Evolutionary conservation across 108 stramenopile genomes (phyloP).

Genomic region (Nannochloropsis salina): DNA sequence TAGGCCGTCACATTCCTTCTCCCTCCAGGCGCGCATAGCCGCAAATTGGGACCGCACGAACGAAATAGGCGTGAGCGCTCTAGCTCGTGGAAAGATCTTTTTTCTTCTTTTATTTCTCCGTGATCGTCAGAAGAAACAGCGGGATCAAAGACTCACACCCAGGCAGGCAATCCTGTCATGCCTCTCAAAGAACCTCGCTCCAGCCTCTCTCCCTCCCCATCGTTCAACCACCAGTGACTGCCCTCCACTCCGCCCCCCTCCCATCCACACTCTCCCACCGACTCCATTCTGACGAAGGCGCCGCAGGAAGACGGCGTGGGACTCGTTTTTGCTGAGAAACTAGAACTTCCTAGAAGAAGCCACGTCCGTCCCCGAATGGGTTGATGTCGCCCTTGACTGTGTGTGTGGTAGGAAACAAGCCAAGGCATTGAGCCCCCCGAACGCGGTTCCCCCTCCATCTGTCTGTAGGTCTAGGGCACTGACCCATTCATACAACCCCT

Average conservation of each 20-base stretch:
- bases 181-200: too few species aligned
- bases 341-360: slow-evolving; percentile 21
- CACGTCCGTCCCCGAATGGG: slow-evolving; percentile 29
- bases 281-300: background rate
- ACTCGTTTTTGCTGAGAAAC: background rate
- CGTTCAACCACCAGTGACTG: too few species aligned
- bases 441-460: background rate
- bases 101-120: too few species aligned
- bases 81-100: too few species aligned
- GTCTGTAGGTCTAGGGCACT: background rate
- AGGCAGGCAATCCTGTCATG: too few species aligned
- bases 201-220: too few species aligned
- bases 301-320: background rate
- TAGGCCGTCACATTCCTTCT: too few species aligned
- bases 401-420: background rate
- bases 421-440: background rate
- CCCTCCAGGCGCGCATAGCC: too few species aligned
- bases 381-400: slow-evolving; percentile 35
- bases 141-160: too few species aligned
- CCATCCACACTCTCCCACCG: background rate
- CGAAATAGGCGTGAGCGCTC: too few species aligned
- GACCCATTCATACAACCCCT: background rate
- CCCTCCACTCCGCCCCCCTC: background rate
- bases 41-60: too few species aligned
- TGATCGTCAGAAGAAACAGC: too few species aligned